These are phyloP conservation scores for Agaricales sp. DNA, from an alignment of 1,284 basidiomycete species.

Conservation along the genomic window DNA sequence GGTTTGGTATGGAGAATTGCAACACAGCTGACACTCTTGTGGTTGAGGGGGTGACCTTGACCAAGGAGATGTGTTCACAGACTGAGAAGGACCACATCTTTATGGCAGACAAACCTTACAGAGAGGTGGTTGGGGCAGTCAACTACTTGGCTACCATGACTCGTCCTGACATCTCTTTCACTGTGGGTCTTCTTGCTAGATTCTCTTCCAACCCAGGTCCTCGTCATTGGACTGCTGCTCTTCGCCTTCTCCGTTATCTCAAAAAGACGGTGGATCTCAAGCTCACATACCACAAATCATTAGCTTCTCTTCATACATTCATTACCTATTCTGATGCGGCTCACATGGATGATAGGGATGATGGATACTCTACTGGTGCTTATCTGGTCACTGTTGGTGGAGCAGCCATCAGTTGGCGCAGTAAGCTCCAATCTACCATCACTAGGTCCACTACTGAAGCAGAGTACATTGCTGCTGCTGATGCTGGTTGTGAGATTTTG, in stretches of 20 bases:
- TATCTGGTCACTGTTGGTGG: no score
- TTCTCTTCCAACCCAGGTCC: conserved; percentile 21
- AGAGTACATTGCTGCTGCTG: no score
- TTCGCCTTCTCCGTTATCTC: conserved; percentile 23
- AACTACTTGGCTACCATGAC: no score
- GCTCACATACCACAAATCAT: conserved; percentile 13
- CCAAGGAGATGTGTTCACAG: conserved; percentile 10
- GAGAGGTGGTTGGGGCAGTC: no score
- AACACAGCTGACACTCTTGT: conserved; percentile 23
- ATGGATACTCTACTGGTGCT: no score
- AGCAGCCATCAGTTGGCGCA: no score
- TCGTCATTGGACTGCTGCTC: conserved; percentile 22
- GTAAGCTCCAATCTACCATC: no score
- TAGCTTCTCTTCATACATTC: conserved; percentile 7
- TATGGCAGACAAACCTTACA: conserved; percentile 18
- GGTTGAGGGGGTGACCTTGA: conserved; percentile 13
- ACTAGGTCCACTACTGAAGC: no score
- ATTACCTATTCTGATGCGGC: conserved; percentile 15
- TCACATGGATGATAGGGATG: no score
- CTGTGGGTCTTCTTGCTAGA: no score
- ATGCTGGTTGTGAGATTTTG: no score
- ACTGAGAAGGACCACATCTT: conserved; percentile 11
- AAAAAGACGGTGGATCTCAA: conserved; percentile 17
- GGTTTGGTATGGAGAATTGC: conserved; percentile 20
- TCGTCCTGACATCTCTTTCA: no score